Evolutionary conservation across 2,329 filamentous ascomycete genomes (phyloP).

Genomic region (Colletotrichum tamarilloi): DNA sequence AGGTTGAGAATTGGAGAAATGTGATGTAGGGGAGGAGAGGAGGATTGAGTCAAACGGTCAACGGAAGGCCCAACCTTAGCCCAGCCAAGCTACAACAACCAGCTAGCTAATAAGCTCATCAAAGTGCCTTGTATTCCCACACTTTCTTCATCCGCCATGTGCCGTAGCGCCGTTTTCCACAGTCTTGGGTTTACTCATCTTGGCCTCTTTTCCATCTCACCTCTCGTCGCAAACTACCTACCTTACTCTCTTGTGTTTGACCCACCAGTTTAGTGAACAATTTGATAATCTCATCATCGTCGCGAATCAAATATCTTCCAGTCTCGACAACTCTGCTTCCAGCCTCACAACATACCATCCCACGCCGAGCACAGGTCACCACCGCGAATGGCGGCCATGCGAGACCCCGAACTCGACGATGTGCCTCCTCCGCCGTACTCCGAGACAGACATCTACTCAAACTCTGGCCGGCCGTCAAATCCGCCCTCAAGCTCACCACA

Average conservation of each 20-base stretch:
- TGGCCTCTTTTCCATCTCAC: not conserved
- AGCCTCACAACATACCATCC: not conserved
- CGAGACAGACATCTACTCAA: constrained; percentile 67
- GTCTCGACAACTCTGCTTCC: not conserved
- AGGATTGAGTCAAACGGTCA: constrained; percentile 24
- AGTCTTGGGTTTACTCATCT: constrained; percentile 16
- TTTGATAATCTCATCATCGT: not conserved
- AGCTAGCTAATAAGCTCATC: constrained; percentile 19
- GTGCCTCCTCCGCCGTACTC: constrained; percentile 67
- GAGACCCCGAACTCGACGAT: constrained; percentile 44
- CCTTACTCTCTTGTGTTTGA: not conserved
- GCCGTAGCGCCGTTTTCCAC: constrained; percentile 20
- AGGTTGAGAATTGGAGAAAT: not conserved
- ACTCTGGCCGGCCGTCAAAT: constrained; percentile 42
- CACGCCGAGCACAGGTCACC: not conserved
- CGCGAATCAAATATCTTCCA: not conserved
- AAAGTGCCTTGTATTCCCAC: constrained; percentile 29
- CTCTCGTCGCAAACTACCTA: not conserved
- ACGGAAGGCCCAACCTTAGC: not conserved
- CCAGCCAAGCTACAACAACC: constrained; percentile 5
- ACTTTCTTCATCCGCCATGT: not conserved
- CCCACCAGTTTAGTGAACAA: not conserved
- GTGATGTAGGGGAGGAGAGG: not conserved
- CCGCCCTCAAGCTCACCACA: constrained; percentile 34
- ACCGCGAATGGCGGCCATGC: constrained; percentile 26